These are phyloP conservation scores for Neurospora tetraspora DNA, from an alignment of 495 filamentous ascomycete species.

Conservation along the genomic window DNA sequence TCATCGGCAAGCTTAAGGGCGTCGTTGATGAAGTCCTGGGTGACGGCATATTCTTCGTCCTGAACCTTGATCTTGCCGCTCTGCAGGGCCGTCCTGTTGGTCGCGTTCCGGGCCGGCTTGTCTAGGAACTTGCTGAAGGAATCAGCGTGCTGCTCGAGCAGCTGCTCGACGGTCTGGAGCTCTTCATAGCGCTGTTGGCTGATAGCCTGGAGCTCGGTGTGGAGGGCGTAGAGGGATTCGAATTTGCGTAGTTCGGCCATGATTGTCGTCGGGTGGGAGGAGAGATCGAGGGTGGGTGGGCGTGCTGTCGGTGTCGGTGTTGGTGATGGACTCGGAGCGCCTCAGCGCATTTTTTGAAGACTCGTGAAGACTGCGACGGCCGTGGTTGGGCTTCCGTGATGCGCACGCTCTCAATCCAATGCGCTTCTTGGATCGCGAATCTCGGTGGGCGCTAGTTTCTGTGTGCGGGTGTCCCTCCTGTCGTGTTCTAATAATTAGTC, in stretches of 20 bases:
- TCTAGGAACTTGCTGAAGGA: slow-evolving; percentile 71
- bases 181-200: slow-evolving; percentile 50
- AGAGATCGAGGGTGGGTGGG: not conserved
- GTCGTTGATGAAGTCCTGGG: slow-evolving; percentile 74
- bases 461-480: not conserved
- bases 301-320: not conserved
- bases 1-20: slow-evolving; percentile 73
- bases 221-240: slow-evolving; percentile 62
- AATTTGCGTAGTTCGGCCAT: slow-evolving; percentile 61
- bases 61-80: slow-evolving; percentile 57
- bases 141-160: slow-evolving; percentile 58
- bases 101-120: slow-evolving; percentile 59
- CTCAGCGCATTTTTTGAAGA: slow-evolving; percentile 12
- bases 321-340: not conserved
- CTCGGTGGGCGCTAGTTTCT: not conserved
- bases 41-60: slow-evolving; percentile 69
- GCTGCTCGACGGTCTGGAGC: slow-evolving; percentile 50
- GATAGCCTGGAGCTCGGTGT: slow-evolving; percentile 65
- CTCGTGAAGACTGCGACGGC: not conserved
- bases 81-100: slow-evolving; percentile 44
- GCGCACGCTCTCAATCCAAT: not conserved
- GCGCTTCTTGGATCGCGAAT: not conserved
- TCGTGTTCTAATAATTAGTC: not conserved
- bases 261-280: slow-evolving; percentile 15
- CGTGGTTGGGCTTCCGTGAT: not conserved